Conservation (phyloP, 768 basidiomycete species). For the Trametes cingulata region DNA sequence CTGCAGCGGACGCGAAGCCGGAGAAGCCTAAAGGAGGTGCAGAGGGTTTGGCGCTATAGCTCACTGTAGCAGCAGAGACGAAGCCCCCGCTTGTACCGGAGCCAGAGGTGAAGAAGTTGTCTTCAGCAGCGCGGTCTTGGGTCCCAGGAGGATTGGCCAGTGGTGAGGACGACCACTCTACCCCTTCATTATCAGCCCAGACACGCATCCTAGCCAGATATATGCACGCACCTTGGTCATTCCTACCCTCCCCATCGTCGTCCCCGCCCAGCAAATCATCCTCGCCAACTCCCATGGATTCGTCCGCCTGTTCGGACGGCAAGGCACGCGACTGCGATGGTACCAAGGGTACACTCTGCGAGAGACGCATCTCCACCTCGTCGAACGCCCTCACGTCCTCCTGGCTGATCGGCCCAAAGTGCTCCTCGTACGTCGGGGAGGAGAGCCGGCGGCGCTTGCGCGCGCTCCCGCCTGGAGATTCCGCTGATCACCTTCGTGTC, state of each 20-base stretch:
- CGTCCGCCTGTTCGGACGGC: not conserved
- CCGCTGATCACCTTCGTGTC: not conserved
- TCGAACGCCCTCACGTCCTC: conserved; percentile 52
- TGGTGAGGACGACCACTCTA: conserved; percentile 20
- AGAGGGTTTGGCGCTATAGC: not conserved
- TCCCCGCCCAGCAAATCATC: not conserved
- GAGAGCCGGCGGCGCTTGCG: conserved; percentile 62
- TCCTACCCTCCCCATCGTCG: not conserved
- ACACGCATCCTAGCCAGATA: not conserved
- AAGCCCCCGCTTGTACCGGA: not conserved
- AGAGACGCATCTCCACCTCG: conserved; percentile 18
- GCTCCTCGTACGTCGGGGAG: conserved; percentile 61
- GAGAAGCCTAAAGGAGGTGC: not conserved
- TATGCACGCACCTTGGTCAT: conserved; percentile 14
- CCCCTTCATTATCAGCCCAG: not conserved
- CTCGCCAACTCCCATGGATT: not conserved
- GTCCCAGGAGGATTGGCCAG: not conserved
- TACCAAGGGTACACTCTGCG: not conserved
- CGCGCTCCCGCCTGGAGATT: conserved; percentile 12
- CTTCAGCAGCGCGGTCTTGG: conserved; percentile 14
- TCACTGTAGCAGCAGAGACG: not conserved
- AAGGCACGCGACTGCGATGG: conserved; percentile 5
- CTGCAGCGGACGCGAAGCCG: conserved; percentile 15
- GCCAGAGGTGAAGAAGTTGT: conserved; percentile 9
- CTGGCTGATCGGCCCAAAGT: conserved; percentile 43